Percentiles rank a stretch among this genome's conserved stretches.
Evolutionary conservation across 2,329 filamentous ascomycete genomes (phyloP).

Genomic region (Phyllosticta ampelicida): DNA sequence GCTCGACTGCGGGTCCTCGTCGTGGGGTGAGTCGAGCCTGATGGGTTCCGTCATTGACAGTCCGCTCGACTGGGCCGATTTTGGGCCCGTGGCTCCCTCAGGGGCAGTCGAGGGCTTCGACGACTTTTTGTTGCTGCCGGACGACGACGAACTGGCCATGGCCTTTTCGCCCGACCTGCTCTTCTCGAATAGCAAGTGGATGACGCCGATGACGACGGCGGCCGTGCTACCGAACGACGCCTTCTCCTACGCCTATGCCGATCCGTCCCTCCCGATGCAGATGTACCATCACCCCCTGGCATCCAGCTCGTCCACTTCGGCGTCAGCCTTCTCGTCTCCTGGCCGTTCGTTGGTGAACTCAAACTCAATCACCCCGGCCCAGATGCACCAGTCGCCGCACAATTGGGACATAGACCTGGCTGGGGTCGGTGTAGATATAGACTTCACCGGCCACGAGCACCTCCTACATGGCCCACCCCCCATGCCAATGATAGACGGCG

Average conservation of each 20-base stretch:
- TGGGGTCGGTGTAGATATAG: neutral
- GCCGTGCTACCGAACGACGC: neutral
- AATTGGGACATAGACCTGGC: neutral
- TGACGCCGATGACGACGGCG: neutral
- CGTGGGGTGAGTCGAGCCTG: slow-evolving; percentile 2
- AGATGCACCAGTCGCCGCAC: neutral
- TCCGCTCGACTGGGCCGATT: slow-evolving; percentile 6
- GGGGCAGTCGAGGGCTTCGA: slow-evolving; percentile 1
- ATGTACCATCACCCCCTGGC: neutral
- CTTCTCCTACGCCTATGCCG: neutral
- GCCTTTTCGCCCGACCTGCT: slow-evolving; percentile 6
- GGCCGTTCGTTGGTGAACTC: neutral
- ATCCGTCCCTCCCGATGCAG: neutral
- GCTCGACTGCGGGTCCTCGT: neutral
- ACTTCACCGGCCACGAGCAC: neutral
- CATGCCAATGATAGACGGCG: neutral
- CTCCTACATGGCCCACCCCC: neutral
- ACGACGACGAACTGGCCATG: slow-evolving; percentile 7
- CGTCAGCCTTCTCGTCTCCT: neutral
- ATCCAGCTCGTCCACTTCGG: neutral
- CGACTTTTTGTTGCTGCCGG: slow-evolving; percentile 6
- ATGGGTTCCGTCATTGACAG: neutral
- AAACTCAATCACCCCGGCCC: neutral
- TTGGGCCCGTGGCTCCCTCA: neutral
- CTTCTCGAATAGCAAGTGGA: too few species aligned